Evolutionary conservation across 192 early-diverging fungal genomes (phyloP).

Genomic region (Endogone sp.): DNA sequence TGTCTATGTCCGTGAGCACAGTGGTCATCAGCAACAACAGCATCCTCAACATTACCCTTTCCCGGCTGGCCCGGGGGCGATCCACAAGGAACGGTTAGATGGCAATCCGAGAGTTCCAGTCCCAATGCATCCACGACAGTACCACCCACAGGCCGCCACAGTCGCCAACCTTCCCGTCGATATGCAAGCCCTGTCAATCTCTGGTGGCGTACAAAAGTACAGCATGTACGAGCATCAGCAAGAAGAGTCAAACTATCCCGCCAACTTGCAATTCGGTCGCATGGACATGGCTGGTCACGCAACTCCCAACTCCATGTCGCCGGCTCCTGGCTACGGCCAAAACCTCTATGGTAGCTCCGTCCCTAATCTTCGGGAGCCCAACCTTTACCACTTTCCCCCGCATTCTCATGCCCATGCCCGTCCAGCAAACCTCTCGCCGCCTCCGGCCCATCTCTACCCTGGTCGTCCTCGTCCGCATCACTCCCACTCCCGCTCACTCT

Average conservation of each 20-base stretch:
- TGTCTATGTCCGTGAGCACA: background rate
- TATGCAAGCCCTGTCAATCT: slow-evolving; percentile 14
- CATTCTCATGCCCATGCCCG: slow-evolving; percentile 2
- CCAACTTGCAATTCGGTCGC: too few relatives aligned
- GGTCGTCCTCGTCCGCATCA: slow-evolving; percentile 19
- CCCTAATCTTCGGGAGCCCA: background rate
- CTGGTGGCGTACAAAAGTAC: background rate
- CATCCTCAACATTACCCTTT: background rate
- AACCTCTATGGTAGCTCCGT: background rate
- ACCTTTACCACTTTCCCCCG: background rate
- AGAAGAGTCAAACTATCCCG: too few relatives aligned
- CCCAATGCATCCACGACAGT: background rate
- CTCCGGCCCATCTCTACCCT: slow-evolving; percentile 7
- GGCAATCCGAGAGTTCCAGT: background rate
- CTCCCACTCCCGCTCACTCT: slow-evolving; percentile 30
- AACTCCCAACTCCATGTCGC: too few relatives aligned
- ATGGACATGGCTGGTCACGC: too few relatives aligned
- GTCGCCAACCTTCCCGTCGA: slow-evolving; percentile 8
- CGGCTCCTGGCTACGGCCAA: background rate
- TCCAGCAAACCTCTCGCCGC: slow-evolving; percentile 6
- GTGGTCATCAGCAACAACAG: background rate
- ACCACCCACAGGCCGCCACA: slow-evolving; percentile 3
- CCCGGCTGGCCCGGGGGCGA: background rate
- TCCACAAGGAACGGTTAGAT: background rate
- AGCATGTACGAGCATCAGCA: background rate